Percentiles rank a stretch among this genome's conserved stretches.
phyloP scores from a whole-genome alignment of 208 protist species.

The Acanthamoeba quina region DNA sequence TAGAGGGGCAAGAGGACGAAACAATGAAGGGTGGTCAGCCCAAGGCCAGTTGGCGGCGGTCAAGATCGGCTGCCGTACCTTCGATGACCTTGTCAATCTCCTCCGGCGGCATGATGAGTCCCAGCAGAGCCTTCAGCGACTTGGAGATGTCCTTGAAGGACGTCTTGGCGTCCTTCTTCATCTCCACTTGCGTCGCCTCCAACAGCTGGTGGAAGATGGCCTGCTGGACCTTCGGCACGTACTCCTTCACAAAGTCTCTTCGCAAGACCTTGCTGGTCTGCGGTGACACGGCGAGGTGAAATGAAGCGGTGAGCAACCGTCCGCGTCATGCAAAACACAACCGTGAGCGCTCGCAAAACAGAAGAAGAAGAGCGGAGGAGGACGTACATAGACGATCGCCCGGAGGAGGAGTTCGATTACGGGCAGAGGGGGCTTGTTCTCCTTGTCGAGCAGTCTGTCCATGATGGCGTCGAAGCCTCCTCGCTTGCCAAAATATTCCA shows the following conservation, averaged over 20 bases:
- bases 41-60: background rate
- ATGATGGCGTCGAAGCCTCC: slow-evolving; percentile 75
- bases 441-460: slow-evolving; percentile 29
- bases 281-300: background rate
- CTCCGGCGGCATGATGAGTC: slow-evolving; percentile 62
- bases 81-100: slow-evolving; percentile 73
- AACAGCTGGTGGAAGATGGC: slow-evolving; percentile 57
- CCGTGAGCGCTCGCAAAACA: too few species aligned
- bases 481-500: slow-evolving; percentile 73
- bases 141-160: slow-evolving; percentile 74
- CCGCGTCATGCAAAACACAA: background rate
- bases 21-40: background rate
- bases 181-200: slow-evolving; percentile 44
- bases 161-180: slow-evolving; percentile 58
- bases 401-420: slow-evolving; percentile 39
- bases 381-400: slow-evolving; percentile 53
- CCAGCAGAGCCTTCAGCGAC: slow-evolving; percentile 37
- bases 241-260: slow-evolving; percentile 66
- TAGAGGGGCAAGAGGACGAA: background rate
- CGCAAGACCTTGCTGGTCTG: slow-evolving; percentile 61
- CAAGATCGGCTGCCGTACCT: background rate
- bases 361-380: background rate
- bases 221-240: slow-evolving; percentile 50
- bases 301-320: background rate
- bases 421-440: slow-evolving; percentile 41